These are phyloP conservation scores for Aspergillus bridgeri DNA, from an alignment of 495 filamentous ascomycete species.

Conservation along the genomic window DNA sequence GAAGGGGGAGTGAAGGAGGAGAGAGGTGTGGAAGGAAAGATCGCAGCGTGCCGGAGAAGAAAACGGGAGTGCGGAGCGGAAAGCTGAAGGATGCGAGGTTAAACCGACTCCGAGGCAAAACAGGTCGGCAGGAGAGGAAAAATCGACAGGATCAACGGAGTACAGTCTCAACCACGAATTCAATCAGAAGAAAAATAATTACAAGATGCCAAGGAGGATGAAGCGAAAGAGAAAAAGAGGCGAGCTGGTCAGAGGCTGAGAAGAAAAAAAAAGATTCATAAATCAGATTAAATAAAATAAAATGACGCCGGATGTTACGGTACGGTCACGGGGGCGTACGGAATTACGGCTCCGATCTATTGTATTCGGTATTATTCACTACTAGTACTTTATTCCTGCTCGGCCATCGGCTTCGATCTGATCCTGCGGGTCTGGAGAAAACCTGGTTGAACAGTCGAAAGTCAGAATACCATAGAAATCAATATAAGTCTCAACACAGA, in stretches of 20 bases:
- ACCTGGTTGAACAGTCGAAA: no score
- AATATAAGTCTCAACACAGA: no score
- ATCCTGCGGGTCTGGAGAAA: neutral
- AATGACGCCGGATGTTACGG: neutral
- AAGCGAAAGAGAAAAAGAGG: constrained; percentile 1
- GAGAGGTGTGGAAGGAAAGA: constrained; percentile 9
- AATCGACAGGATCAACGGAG: neutral
- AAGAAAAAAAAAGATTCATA: neutral
- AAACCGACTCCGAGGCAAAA: constrained; percentile 13
- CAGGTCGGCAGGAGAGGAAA: neutral
- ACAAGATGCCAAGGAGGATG: neutral
- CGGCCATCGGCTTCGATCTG: neutral
- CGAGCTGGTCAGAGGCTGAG: neutral
- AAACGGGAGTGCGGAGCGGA: constrained; percentile 20
- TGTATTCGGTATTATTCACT: no score
- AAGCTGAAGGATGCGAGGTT: constrained; percentile 5
- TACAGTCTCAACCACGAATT: constrained; percentile 2
- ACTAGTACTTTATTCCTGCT: neutral
- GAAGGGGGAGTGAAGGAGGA: constrained; percentile 4
- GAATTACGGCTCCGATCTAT: neutral
- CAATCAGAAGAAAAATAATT: constrained; percentile 1
- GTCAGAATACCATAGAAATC: no score
- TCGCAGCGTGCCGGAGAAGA: constrained; percentile 13
- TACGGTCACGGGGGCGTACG: neutral
- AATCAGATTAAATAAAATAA: constrained; percentile 3